Evolutionary conservation across 1,284 basidiomycete genomes (phyloP), one percentile per base, ranked within the genome.

Genomic region (Melampsora medusae): DNA sequence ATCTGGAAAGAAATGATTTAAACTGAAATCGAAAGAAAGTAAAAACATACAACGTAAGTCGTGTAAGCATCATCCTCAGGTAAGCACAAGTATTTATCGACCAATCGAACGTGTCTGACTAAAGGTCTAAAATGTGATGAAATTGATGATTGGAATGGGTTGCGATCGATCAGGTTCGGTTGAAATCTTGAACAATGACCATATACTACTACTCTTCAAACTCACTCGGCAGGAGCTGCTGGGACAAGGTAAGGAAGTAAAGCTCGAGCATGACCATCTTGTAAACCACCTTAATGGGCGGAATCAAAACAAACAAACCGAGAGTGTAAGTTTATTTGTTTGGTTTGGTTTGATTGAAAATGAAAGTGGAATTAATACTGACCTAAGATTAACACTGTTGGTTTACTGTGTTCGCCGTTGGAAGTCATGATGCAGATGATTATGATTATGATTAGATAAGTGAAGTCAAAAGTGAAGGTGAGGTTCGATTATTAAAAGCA

Each of bases 31-130:
- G n/a, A 49, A 17, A 14, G 49, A 28, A 48, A 28, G 17, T 12
- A 1, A 48, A 25, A 5, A n/a, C 38, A 42, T 33, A 77, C 74
- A 56, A 77, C 67, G 38, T 77, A 77, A 48, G 74, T 77, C n/a
- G 74, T 77, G 48, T 77, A 77, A 56, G 74, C 74, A 64, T 77
- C 74, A 69, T 77, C 74, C 49, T 77, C 56, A 31, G 74, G 74
- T 59, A 77, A 48, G 56, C 74, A 77, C n/a, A 77, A 60, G 19
- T 77, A 77, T 64, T 77, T 77, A 22, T 77, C 74, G 48, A 77
- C 74, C 42, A 77, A 42, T 65, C 74, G 59, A 50, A 77, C 67
- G 53, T 77, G 74, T 65, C 74, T 69, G 12, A 67, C 74, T 28
- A 64, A 66, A 61, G 67, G 74, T 42, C 74, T 77, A 9, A 19